Base-by-base conservation (phyloP, 2,329 filamentous ascomycete species). In the Paramyrothecium sp. region DNA sequence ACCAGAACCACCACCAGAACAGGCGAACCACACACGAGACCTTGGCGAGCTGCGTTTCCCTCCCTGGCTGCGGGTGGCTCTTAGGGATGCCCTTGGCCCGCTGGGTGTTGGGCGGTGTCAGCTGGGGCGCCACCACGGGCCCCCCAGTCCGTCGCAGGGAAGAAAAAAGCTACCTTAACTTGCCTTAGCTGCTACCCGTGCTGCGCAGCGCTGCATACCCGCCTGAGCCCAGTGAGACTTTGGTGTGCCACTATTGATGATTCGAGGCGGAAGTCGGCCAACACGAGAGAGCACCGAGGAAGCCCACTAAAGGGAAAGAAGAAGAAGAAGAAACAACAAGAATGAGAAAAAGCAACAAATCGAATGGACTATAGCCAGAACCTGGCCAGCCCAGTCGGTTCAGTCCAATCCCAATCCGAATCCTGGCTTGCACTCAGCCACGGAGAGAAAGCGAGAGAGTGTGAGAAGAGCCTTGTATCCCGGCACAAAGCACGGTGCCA, bases 101-200 rank as follows among this genome's bases (percentile, higher is more conserved):
- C 51, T 30, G 23, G 33, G 16, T 19, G 33, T 19, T 33, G 30
- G 26, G 20, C 51, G 51, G 51, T 53, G 51, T 53, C 51, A 53
- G 51, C 51, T 53, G 51, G 51, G 51, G 51, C 51, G 51, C 51
- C 51, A 53, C 51, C 19, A 49, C 22, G 47, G 47, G 47, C 20
- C 17, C 19, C 22, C 47, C 19, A 49, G 51, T n/a, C 30, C 51
- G 51, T 53, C 30, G 51, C 51, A 53, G 51, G 51, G 33, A 53
- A 53, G 26, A 30, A 30, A 30, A 30, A 30, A 30, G 26, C 26
- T 30, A 30, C 26, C 26, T 30, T 10, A 10, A 30, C 26, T 30
- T 30, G 26, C 26, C 26, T 30, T 30, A 30, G 26, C 26, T 30
- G 26, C 26, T 30, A 30, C 38, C 38, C 38, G 38, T 44, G 38